Evolutionary conservation across 192 early-diverging fungal species (phyloP), one percentile per base, ranked within the genome.

Genomic region (Rhizophagus clarus): DNA sequence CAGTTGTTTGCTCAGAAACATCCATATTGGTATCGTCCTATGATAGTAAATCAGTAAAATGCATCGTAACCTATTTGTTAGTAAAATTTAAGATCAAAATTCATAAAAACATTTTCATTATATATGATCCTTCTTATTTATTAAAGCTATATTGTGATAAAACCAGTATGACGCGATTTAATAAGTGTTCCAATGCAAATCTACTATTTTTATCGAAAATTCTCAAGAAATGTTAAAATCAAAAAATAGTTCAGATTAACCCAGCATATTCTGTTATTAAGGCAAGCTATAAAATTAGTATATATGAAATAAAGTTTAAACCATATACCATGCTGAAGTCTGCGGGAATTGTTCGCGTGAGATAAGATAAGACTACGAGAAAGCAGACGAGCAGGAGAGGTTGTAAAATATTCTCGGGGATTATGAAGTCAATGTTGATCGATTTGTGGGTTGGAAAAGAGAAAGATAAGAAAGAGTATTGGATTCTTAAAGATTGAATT

Each of bases 11-110:
- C 20, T 70, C 56, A 74, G 72, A 83, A 31, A 78, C 49, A 60
- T 86, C 83, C 72, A 80, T 81, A 80, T 75, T 80, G 8, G 5
- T 40, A 47, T 83, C 82, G 76, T 71, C 78, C 78, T 79, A 71
- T 32, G 28, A 71, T 70, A 37, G 22, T 34, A n/a, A 69, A 66
- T 56, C 51, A 56, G 20, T 56, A 56, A 66, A 66, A 31, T 32
- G 15, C n/a, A 68, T 12, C 20, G 66, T 17, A 74, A 66, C 29
- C 22, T 45, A 77, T 70, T 70, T 29, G 72, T 74, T 56, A 73
- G 76, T 70, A 28, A 63, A 68, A 14, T 67, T 67, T 22, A 24
- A 24, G 42, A 72, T 42, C 32, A 42, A 12, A 20, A 40, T 12
- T n/a, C 17, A 24, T 72, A 31, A 29, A n/a, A 64, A 28, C 24